A percentile compares a stretch with the other conserved stretches of the same genome.
Evolutionary conservation across 164 flowering plant genomes (phyloP).

Genomic region (Aristolochia contorta): DNA sequence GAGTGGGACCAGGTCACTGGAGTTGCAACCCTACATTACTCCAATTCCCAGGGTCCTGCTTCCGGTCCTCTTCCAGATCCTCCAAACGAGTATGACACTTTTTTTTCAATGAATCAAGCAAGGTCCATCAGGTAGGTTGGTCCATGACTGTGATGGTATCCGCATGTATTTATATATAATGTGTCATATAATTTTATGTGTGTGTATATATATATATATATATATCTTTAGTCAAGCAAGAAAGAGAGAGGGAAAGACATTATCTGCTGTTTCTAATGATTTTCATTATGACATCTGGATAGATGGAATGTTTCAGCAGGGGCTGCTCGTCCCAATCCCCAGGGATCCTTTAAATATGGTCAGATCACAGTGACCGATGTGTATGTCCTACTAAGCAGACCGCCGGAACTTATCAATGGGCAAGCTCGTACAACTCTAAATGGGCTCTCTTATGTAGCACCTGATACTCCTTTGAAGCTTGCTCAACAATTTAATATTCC

Average conservation of each 20-base stretch:
- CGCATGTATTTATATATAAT: not conserved
- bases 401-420: constrained; percentile 71
- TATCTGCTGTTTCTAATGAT: not conserved
- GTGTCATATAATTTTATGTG: too few relatives aligned
- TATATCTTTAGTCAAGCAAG: too few relatives aligned
- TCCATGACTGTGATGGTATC: not conserved
- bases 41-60: constrained; percentile 78
- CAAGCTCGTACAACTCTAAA: constrained; percentile 67
- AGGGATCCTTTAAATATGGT: constrained; percentile 89
- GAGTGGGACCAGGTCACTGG: constrained; percentile 42
- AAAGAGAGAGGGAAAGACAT: too few relatives aligned
- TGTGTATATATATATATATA: too few relatives aligned
- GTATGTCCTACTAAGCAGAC: constrained; percentile 58
- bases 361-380: constrained; percentile 82
- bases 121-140: constrained; percentile 78
- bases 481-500: constrained; percentile 68
- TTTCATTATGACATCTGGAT: constrained; percentile 4
- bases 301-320: constrained; percentile 94
- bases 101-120: constrained; percentile 89
- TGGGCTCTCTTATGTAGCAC: constrained; percentile 70
- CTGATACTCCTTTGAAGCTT: constrained; percentile 77
- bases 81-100: constrained; percentile 57
- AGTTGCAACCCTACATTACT: constrained; percentile 81
- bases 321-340: constrained; percentile 98
- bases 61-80: constrained; percentile 91